Evolutionary conservation across 2,329 filamentous ascomycete genomes (phyloP), one percentile per base, ranked within the genome.

Genomic region (Hansfordia pulvinata): DNA sequence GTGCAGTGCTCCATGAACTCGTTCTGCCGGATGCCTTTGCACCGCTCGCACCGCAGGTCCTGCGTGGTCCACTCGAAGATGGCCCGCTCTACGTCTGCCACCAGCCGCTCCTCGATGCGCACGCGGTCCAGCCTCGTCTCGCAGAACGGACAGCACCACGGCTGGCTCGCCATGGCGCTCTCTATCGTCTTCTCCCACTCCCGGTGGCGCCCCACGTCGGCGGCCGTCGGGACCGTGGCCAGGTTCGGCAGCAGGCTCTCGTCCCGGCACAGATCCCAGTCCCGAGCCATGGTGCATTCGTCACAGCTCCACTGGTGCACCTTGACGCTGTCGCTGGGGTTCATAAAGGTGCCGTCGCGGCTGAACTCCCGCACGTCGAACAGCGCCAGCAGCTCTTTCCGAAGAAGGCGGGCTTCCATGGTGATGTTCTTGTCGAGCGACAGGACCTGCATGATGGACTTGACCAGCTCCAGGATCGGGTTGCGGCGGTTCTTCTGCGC

Each of bases 1-100:
- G 76, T 79, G 53, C 92, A 98, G 52, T 96, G 86, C 50, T 94
- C 88, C 75, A 90, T 85, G 42, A 96, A 92, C 44, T 94, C 88
- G 48, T 93, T 96, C 20, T 82, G 64, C 45, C 84, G 62, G 20
- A 93, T 53, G 39, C 83, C 83, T 17, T 67, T 71, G 49, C 75
- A 80, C 32, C 67, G 63, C 17, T 44, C 47, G 38, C 90, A 98
- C 53, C 84, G 84, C 31, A 96, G 54, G 50, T 98, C 90, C 56
- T 96, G 88, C 18, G 77, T 82, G 35, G 74, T 66, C 86, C 92
- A 98, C 41, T 79, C 73, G 15, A 83, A 66, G 6, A 83, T 61
- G 46, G 78, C 56, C 13, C 69, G 71, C 50, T 94, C 76, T 11
- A 94, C 76, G 30, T 79, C 67, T 0, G 65, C 69, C 21, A 98